Conservation (phyloP, 23 red algal genomes). For the Agarophyton chilense region DNA sequence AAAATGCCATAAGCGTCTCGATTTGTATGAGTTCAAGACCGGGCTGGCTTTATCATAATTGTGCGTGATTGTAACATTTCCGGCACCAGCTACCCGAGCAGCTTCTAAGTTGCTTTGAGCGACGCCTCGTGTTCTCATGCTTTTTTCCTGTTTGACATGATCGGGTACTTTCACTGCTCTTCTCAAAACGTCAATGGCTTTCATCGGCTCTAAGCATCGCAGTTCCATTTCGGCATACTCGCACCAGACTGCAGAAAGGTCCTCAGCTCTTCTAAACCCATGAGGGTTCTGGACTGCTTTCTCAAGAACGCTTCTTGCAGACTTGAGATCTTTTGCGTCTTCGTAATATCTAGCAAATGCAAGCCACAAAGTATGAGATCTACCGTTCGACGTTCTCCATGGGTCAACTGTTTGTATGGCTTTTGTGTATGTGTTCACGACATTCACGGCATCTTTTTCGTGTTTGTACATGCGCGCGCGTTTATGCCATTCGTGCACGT, state of each 20-base stretch:
- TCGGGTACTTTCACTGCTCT: slow-evolving; percentile 69
- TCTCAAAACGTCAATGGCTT: slow-evolving; percentile 39
- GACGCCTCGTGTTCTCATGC: slow-evolving; percentile 1
- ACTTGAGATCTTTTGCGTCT: slow-evolving; percentile 61
- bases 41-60: slow-evolving; percentile 64
- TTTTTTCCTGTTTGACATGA: not conserved
- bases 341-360: slow-evolving; percentile 87
- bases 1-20: slow-evolving; percentile 70
- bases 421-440: slow-evolving; percentile 78
- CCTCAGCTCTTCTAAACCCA: slow-evolving; percentile 63
- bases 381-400: slow-evolving; percentile 61
- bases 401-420: slow-evolving; percentile 68
- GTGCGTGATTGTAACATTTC: slow-evolving; percentile 42
- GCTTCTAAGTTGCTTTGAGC: slow-evolving; percentile 39
- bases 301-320: slow-evolving; percentile 75
- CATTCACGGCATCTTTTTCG: slow-evolving; percentile 61
- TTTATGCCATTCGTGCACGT: slow-evolving; percentile 87
- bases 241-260: slow-evolving; percentile 82
- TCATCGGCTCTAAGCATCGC: slow-evolving; percentile 31
- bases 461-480: slow-evolving; percentile 65
- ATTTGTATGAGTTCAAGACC: slow-evolving; percentile 59
- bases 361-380: slow-evolving; percentile 79
- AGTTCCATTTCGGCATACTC: slow-evolving; percentile 88
- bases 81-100: slow-evolving; percentile 30
- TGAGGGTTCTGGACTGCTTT: slow-evolving; percentile 56